phyloP scores from a whole-genome alignment of 345 rosid species.

The Lagerstroemia speciosa region DNA sequence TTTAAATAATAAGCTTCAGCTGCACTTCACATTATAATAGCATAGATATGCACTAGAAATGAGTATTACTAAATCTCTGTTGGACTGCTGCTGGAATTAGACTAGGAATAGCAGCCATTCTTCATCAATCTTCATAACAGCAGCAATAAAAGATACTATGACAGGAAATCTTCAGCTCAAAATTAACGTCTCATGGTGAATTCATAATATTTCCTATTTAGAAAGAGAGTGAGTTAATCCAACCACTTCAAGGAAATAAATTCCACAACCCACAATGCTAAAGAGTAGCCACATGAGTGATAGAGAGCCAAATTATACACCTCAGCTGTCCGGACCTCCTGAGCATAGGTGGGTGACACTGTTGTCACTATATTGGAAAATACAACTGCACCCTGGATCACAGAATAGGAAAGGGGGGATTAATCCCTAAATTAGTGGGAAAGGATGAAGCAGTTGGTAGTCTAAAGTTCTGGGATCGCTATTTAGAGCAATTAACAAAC shows the following conservation, averaged over 20 bases:
- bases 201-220: neutral
- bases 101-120: neutral
- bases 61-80: neutral
- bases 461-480: no score
- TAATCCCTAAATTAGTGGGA: neutral
- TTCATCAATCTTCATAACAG: neutral
- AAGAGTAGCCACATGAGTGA: neutral
- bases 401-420: neutral
- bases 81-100: neutral
- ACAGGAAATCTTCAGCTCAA: neutral
- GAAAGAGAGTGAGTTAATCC: neutral
- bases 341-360: conserved; percentile 93
- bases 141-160: neutral
- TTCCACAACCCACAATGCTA: neutral
- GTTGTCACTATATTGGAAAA: conserved; percentile 97
- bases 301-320: conserved; percentile 20
- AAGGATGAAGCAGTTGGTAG: neutral
- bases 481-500: neutral
- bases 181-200: neutral
- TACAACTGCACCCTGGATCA: conserved; percentile 80
- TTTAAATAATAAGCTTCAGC: neutral
- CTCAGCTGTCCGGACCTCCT: conserved; percentile 90
- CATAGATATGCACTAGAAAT: neutral
- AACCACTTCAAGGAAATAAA: neutral
- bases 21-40: neutral